Conservation (phyloP, 2,329 filamentous ascomycete species). For the Polychaeton citri region DNA sequence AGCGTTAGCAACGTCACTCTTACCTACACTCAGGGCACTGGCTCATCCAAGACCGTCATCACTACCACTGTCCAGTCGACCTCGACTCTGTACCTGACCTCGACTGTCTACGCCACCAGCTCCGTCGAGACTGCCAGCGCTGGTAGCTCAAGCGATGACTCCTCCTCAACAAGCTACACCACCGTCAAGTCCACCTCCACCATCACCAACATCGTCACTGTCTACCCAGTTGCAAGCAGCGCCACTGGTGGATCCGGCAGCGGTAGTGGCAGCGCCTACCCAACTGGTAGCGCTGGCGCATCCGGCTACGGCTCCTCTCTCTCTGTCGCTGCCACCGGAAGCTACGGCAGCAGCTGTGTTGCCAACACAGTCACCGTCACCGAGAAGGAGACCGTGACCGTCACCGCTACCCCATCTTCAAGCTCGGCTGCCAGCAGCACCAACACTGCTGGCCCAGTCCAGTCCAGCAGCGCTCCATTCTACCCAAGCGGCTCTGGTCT, state of each 20-base stretch:
- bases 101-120: conserved; percentile 15
- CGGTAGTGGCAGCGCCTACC: conserved; percentile 1
- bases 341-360: conserved; percentile 11
- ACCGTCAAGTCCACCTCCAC: conserved; percentile 19
- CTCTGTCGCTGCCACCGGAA: conserved; percentile 4
- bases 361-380: conserved; percentile 21
- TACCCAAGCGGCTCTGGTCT: conserved; percentile 11
- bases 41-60: conserved; percentile 19
- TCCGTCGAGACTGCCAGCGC: background rate
- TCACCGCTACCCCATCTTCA: conserved; percentile 10
- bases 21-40: conserved; percentile 22
- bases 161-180: conserved; percentile 11
- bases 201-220: conserved; percentile 20
- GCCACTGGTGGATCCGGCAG: conserved; percentile 1
- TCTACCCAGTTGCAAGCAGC: conserved; percentile 14
- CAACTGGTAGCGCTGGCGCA: conserved; percentile 2
- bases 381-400: conserved; percentile 19
- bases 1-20: conserved; percentile 17
- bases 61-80: conserved; percentile 23
- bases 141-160: conserved; percentile 4
- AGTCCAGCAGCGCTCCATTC: conserved; percentile 12
- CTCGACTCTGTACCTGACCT: conserved; percentile 17
- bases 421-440: conserved; percentile 4
- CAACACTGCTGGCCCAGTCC: conserved; percentile 9
- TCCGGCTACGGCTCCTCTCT: conserved; percentile 3